phyloP scores from a whole-genome alignment of 225 moss, liverwort and hornwort genomes.

The Asterella californica region DNA sequence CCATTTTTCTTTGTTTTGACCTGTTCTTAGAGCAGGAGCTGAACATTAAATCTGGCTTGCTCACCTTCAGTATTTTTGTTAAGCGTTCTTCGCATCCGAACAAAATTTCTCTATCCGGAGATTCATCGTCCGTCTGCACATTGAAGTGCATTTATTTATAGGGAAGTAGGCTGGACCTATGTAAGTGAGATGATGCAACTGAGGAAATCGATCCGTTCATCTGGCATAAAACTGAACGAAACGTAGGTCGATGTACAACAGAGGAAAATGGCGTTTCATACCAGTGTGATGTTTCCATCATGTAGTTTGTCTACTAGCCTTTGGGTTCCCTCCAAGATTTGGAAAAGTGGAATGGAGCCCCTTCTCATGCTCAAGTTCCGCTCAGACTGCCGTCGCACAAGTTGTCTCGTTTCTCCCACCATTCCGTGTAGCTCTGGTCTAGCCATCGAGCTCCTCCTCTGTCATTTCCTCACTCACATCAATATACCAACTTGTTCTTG shows the following conservation, averaged over 20 bases:
- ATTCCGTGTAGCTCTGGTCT: conserved; percentile 49
- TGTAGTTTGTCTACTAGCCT: conserved; percentile 74
- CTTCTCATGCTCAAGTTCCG: conserved; percentile 42
- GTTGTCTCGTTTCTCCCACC: conserved; percentile 42
- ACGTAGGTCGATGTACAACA: not conserved
- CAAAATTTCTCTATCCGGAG: conserved; percentile 27
- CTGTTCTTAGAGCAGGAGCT: not conserved
- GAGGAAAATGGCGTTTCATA: not conserved
- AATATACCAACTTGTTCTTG: not conserved
- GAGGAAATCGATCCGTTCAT: not conserved
- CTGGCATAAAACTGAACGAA: not conserved
- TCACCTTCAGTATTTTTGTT: conserved; percentile 33
- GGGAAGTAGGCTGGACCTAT: not conserved
- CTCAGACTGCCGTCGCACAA: conserved; percentile 47
- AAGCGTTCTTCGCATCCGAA: conserved; percentile 38
- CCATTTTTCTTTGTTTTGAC: not conserved
- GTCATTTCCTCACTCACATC: not conserved
- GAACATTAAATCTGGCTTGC: not conserved
- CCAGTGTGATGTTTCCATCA: conserved; percentile 51
- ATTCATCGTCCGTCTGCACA: conserved; percentile 31
- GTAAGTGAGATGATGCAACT: not conserved
- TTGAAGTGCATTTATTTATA: not conserved
- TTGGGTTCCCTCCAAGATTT: conserved; percentile 65
- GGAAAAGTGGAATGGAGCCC: conserved; percentile 55
- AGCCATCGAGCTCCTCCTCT: conserved; percentile 52